Conservation (phyloP, 2,329 filamentous ascomycete genomes). For the Fusarium scirpi region DNA sequence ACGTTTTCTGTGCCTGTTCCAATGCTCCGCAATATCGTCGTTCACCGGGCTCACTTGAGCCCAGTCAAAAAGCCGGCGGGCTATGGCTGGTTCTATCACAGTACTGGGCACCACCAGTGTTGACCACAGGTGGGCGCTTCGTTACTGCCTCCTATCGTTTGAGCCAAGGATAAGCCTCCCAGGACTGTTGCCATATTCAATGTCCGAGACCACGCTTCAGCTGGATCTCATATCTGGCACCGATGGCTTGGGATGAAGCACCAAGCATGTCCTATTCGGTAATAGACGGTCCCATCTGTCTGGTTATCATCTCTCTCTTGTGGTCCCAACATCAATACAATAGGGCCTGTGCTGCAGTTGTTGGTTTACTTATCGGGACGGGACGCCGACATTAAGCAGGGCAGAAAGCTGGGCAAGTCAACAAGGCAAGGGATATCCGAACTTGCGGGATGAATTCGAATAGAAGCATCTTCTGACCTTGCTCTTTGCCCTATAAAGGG, state of each 20-base stretch:
- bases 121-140: background rate
- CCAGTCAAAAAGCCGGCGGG: background rate
- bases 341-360: slow-evolving; percentile 7
- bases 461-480: background rate
- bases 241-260: background rate
- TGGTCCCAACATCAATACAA: slow-evolving; percentile 3
- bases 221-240: background rate
- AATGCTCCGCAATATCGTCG: slow-evolving; percentile 10
- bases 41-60: background rate
- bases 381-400: slow-evolving; percentile 10
- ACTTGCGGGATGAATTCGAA: background rate
- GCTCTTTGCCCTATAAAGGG: background rate
- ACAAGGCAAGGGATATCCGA: background rate
- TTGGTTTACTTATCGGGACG: slow-evolving; percentile 18
- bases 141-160: slow-evolving; percentile 7
- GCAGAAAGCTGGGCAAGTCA: background rate
- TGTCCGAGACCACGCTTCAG: background rate
- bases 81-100: background rate
- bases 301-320: slow-evolving; percentile 13
- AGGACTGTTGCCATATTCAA: background rate
- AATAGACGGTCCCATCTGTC: background rate
- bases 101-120: background rate
- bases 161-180: background rate
- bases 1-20: slow-evolving; percentile 6
- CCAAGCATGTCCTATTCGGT: background rate